These are phyloP conservation scores for Ascochyta clinopodiicola DNA, from an alignment of 2,329 filamentous ascomycete species.

Conservation along the genomic window DNA sequence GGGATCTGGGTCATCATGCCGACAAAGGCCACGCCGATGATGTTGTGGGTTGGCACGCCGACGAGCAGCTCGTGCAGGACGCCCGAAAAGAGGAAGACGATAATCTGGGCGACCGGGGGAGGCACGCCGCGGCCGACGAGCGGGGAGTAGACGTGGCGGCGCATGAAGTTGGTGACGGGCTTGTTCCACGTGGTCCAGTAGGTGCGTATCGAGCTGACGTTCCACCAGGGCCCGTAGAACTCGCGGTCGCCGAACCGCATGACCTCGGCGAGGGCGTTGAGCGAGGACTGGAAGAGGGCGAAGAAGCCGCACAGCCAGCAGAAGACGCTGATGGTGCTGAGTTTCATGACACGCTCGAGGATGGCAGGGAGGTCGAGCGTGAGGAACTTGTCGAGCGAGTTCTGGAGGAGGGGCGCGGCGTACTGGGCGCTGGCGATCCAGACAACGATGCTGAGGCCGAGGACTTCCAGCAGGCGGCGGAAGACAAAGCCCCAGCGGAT, in stretches of 20 bases:
- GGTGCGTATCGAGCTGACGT: constrained; percentile 74
- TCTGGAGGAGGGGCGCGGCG: constrained; percentile 84
- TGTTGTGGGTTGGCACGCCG: constrained; percentile 91
- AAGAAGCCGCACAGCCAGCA: constrained; percentile 99
- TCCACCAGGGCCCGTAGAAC: constrained; percentile 99
- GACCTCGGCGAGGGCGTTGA: constrained; percentile 91
- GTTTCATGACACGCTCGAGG: constrained; percentile 87
- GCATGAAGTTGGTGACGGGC: constrained; percentile 96
- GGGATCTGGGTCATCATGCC: constrained; percentile 96
- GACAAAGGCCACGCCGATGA: constrained; percentile 88
- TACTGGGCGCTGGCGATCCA: constrained; percentile 97
- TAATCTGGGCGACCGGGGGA: constrained; percentile 71
- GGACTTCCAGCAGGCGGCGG: constrained; percentile 80
- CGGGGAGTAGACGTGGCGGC: constrained; percentile 88
- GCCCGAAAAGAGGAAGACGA: constrained; percentile 88
- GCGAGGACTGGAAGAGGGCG: constrained; percentile 88
- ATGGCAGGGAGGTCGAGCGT: constrained; percentile 82
- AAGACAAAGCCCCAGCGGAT: constrained; percentile 88
- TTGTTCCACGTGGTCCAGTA: constrained; percentile 99
- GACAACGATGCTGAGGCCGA: constrained; percentile 83
- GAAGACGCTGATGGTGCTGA: constrained; percentile 91
- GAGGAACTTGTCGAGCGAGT: constrained; percentile 87
- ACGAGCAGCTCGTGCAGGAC: constrained; percentile 91
- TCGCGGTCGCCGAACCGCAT: constrained; percentile 89
- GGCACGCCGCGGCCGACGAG: constrained; percentile 84